Evolutionary conservation across 257 asterid genomes (phyloP), one percentile per base, ranked within the genome.

Genomic region (Capsicum baccatum): DNA sequence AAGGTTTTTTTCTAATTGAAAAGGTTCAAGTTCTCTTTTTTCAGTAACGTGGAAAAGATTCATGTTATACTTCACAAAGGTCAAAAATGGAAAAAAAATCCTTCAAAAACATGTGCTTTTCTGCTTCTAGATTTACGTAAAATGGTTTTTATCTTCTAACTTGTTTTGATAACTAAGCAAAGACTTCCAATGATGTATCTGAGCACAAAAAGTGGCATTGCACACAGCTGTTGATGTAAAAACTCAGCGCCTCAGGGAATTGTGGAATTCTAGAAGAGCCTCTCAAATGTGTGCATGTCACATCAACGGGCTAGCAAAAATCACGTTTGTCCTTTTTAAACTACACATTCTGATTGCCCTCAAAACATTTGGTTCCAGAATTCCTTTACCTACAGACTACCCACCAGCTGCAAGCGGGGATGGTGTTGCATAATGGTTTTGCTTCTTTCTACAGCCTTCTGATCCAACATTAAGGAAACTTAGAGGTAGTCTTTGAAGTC

Each of bases 311-410:
- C 5, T 14, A 73, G 52, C 7, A 37, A 14, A 68, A 37, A 47
- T 73, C 33, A 9, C 6, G 10, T 73, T 48, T 73, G 80, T 73
- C 10, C 35, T 50, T 71, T 8, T 68, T 68, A 6, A 68, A 19
- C 58, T 0, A 19, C 80, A 73, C 57, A 47, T 26, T 47, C 3
- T 19, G 15, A 47, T 71, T 71, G 17, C 58, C 79, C 37, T 44
- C 37, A 71, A 12, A 64, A 71, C 33, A 10, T 13, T 67, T 67
- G 48, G 35, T n/a, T 73, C 80, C 59, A 73, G 59, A 73, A 48
- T 73, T 73, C 59, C 59, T 6, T 73, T 73, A 42, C 80, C 80
- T 73, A 48, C 59, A 73, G 59, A 48, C 50, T 48, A 48, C 59
- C 59, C 79, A 48, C 59, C 42, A 73, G 80, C 16, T 73, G 54